Conservation (phyloP, 495 filamentous ascomycete species). For the Schizothecium vesticola region DNA sequence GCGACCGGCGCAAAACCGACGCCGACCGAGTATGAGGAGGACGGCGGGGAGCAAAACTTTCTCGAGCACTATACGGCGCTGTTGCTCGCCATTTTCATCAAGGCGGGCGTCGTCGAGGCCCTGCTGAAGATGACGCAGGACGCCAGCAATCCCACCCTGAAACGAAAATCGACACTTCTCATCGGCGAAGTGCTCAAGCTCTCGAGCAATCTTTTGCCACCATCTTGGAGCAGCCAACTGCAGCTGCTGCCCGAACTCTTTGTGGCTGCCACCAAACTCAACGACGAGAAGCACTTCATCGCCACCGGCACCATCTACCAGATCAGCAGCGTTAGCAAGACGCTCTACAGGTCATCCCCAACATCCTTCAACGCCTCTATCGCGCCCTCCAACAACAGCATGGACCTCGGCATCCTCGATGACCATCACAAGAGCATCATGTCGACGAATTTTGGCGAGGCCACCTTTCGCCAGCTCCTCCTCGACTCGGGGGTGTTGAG, state of each 20-base stretch:
- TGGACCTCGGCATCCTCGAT: constrained; percentile 39
- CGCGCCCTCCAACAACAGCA: constrained; percentile 31
- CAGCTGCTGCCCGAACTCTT: constrained; percentile 84
- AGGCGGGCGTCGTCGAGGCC: constrained; percentile 73
- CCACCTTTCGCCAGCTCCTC: constrained; percentile 75
- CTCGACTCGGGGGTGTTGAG: constrained; percentile 82
- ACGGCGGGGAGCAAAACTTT: constrained; percentile 68
- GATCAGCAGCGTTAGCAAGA: constrained; percentile 93
- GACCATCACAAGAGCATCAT: constrained; percentile 70
- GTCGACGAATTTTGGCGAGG: constrained; percentile 76
- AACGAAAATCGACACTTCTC: constrained; percentile 83
- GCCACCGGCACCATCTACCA: constrained; percentile 89
- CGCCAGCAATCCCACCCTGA: constrained; percentile 64
- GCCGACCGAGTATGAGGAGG: constrained; percentile 57
- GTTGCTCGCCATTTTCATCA: constrained; percentile 79
- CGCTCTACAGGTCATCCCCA: constrained; percentile 71
- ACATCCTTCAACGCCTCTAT: constrained; percentile 34
- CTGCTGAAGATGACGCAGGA: constrained; percentile 67
- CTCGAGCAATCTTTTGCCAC: constrained; percentile 76
- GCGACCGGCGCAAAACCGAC: constrained; percentile 34
- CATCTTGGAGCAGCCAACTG: constrained; percentile 66
- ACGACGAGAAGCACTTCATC: constrained; percentile 64
- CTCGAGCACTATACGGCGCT: constrained; percentile 90
- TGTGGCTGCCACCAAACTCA: constrained; percentile 63
- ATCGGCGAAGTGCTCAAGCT: constrained; percentile 87